Evolutionary conservation across 768 basidiomycete genomes (phyloP), one percentile per base, ranked within the genome.

Genomic region (Trametes elegans): DNA sequence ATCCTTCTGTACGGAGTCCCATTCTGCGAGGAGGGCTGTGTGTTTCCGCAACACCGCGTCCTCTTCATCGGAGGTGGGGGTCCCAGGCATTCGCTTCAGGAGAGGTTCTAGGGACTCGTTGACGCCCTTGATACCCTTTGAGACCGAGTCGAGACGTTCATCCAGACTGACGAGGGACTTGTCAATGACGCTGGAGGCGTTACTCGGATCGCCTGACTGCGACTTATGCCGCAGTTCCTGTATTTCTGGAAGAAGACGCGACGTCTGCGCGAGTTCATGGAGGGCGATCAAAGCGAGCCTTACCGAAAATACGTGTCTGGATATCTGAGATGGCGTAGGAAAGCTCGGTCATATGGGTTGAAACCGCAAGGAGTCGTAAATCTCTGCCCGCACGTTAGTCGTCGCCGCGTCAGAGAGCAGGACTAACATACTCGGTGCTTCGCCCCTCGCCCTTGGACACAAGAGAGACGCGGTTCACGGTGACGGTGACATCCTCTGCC

Each of bases 191-290:
- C 76, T 76, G 2, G 87, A 87, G 39, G 85, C 82, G 49, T 76
- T 76, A 2, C 79, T 75, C 41, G 74, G 75, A 52, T 85, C 83
- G 24, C 74, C 73, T 13, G 80, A 77, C 60, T 90, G 87, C 16
- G 88, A 86, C 64, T 88, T 90, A 73, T 96, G 93, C 38, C 93
- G 87, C 39, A 95, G 79, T 69, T 96, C 93, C 71, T 96, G 91
- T 46, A 95, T 93, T 73, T 94, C 93, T 94, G 39, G 7, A 64
- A 24, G 53, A 24, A 24, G 24, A 31, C 36, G 29, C 31, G 48
- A 48, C 24, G 27, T 46, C n/a, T 14, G 39, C 28, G 13, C 24
- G 21, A 13, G 24, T 52, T 11, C 16, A 52, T 38, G 16, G 13
- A 8, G 19, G 41, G 3, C 5, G 29, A 24, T 10, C 29, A 27